These are phyloP conservation scores for Lignosus rhinocerotis DNA, from an alignment of 1,284 basidiomycete genomes.

Conservation along the genomic window DNA sequence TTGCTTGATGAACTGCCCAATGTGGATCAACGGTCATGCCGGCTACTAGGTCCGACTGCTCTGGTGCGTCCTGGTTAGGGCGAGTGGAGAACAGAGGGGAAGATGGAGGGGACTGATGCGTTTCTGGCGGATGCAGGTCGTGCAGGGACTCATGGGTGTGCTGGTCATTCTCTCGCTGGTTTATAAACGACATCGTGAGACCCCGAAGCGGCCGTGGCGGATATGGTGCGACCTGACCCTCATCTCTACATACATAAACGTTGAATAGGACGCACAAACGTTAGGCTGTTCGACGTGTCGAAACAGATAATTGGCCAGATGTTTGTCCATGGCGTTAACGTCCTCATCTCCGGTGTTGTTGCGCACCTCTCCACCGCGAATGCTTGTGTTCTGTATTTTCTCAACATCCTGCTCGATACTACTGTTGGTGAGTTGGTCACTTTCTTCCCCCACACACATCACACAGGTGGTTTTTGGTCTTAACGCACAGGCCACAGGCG, in stretches of 20 bases:
- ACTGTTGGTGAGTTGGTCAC: conserved; percentile 70
- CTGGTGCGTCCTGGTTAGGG: conserved; percentile 44
- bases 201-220: conserved; percentile 84
- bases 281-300: conserved; percentile 83
- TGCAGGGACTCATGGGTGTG: conserved; percentile 85
- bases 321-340: conserved; percentile 87
- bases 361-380: conserved; percentile 73
- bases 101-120: not conserved
- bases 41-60: conserved; percentile 66
- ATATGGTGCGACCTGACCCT: conserved; percentile 73
- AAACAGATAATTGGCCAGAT: conserved; percentile 93
- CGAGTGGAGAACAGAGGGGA: not conserved
- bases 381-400: conserved; percentile 90
- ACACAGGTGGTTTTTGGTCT: not conserved
- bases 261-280: not conserved
- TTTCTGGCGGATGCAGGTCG: conserved; percentile 48
- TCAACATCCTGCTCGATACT: conserved; percentile 94
- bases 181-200: conserved; percentile 87
- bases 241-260: not conserved
- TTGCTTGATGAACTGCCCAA: conserved; percentile 41
- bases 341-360: conserved; percentile 74
- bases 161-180: conserved; percentile 85
- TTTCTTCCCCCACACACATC: conserved; percentile 7
- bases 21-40: conserved; percentile 62
- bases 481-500: conserved; percentile 49